phyloP scores from a whole-genome alignment of 1,139 yeast species.

The Debaryomycetaceae sp. region DNA sequence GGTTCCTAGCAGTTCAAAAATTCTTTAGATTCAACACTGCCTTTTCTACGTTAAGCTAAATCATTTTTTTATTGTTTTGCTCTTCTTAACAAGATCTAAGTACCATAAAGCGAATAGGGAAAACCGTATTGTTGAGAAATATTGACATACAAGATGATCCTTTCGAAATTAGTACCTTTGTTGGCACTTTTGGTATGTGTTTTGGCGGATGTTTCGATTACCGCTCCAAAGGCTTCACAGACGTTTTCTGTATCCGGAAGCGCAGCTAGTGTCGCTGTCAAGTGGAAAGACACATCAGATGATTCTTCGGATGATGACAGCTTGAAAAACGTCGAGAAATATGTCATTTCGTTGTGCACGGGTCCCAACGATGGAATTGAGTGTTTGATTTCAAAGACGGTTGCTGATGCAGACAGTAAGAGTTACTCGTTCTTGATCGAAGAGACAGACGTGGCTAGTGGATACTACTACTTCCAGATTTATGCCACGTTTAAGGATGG shows the following conservation, averaged over 20 bases:
- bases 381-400: constrained; percentile 10
- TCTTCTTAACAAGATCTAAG: not conserved
- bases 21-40: not conserved
- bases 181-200: constrained; percentile 3
- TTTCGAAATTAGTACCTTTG: not conserved
- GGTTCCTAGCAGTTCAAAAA: not conserved
- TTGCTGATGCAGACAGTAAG: constrained; percentile 7
- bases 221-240: constrained; percentile 49
- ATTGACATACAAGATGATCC: not conserved
- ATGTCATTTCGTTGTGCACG: constrained; percentile 61
- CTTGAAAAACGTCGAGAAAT: constrained; percentile 39
- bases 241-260: constrained; percentile 51
- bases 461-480: constrained; percentile 70
- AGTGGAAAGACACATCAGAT: constrained; percentile 60
- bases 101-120: too few relatives aligned
- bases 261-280: constrained; percentile 42
- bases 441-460: constrained; percentile 50
- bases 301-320: constrained; percentile 40
- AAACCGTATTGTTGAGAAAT: too few relatives aligned
- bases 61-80: not conserved
- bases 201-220: constrained; percentile 56
- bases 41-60: not conserved
- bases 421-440: constrained; percentile 42
- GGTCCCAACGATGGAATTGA: constrained; percentile 55
- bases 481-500: constrained; percentile 43